Percentiles rank a stretch among this genome's conserved stretches.
phyloP scores from a whole-genome alignment of 192 early-diverging fungal genomes.

The Umbelopsis ramanniana region DNA sequence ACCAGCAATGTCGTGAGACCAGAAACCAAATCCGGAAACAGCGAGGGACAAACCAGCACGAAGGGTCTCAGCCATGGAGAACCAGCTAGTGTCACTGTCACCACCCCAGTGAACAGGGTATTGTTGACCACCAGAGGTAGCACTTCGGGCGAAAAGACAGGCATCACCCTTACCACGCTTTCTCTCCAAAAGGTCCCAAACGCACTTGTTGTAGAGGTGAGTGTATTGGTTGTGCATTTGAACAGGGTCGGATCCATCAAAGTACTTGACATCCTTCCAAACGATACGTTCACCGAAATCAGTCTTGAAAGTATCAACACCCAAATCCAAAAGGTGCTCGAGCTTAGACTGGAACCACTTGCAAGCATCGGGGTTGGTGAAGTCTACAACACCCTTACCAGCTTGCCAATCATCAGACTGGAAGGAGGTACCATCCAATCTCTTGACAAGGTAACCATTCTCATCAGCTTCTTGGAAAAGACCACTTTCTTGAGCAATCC shows the following conservation, averaged over 20 bases:
- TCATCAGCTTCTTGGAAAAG: slow-evolving; percentile 19
- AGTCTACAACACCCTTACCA: slow-evolving; percentile 25
- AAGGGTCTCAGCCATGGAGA: slow-evolving; percentile 21
- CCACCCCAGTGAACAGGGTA: slow-evolving; percentile 33
- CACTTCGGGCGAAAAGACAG: slow-evolving; percentile 25
- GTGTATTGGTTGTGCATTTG: slow-evolving; percentile 30
- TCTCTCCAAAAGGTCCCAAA: slow-evolving; percentile 13
- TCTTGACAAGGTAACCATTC: slow-evolving; percentile 25
- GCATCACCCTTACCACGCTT: slow-evolving; percentile 16
- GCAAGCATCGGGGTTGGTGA: slow-evolving; percentile 29
- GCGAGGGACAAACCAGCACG: slow-evolving; percentile 18
- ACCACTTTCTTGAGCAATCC: slow-evolving; percentile 12
- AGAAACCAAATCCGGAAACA: slow-evolving; percentile 23
- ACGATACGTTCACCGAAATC: slow-evolving; percentile 30
- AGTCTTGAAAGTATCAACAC: slow-evolving; percentile 29
- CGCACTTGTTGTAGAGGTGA: slow-evolving; percentile 20
- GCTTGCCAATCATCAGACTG: slow-evolving; percentile 28
- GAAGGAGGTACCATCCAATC: slow-evolving; percentile 18
- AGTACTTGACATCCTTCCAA: slow-evolving; percentile 20
- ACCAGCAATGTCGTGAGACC: slow-evolving; percentile 24
- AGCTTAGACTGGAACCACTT: slow-evolving; percentile 27
- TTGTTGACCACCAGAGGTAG: slow-evolving; percentile 24
- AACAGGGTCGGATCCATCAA: slow-evolving; percentile 22
- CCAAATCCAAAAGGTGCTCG: slow-evolving; percentile 23
- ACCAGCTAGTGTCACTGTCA: slow-evolving; percentile 19